These are phyloP conservation scores for Echites panduratus DNA, from an alignment of 257 asterid species.

Conservation along the genomic window DNA sequence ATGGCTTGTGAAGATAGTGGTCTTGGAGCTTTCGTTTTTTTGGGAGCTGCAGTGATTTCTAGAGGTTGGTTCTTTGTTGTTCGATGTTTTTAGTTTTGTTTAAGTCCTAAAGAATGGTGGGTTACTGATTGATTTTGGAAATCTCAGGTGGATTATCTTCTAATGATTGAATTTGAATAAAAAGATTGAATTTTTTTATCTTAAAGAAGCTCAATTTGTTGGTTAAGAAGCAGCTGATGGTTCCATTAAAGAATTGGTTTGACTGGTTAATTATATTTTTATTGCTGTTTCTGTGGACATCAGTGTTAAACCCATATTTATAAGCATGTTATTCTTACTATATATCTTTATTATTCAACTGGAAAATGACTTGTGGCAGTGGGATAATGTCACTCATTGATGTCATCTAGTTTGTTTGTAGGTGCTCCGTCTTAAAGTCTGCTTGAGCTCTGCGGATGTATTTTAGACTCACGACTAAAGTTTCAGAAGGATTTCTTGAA, in stretches of 20 bases:
- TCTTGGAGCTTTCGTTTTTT: slow-evolving; percentile 15
- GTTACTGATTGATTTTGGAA: slow-evolving; percentile 38
- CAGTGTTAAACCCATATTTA: slow-evolving; percentile 16
- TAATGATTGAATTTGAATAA: slow-evolving; percentile 53
- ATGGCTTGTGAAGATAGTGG: background rate
- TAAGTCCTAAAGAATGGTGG: slow-evolving; percentile 24
- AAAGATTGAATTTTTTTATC: slow-evolving; percentile 30
- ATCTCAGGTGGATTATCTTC: slow-evolving; percentile 49
- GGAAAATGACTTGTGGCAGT: slow-evolving; percentile 20
- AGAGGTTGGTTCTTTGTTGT: slow-evolving; percentile 37
- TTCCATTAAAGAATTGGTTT: slow-evolving; percentile 41
- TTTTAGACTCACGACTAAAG: slow-evolving; percentile 11
- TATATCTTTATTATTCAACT: slow-evolving; percentile 12
- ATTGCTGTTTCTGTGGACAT: slow-evolving; percentile 39
- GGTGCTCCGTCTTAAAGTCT: slow-evolving; percentile 22
- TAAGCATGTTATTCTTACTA: background rate
- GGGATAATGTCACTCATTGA: slow-evolving; percentile 13
- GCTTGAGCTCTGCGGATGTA: slow-evolving; percentile 19
- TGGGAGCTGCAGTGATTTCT: slow-evolving; percentile 16
- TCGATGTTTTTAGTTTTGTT: slow-evolving; percentile 12
- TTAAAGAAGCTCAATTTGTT: slow-evolving; percentile 47
- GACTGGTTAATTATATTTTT: slow-evolving; percentile 37
- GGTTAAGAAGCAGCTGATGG: slow-evolving; percentile 22
- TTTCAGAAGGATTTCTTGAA: slow-evolving; percentile 9
- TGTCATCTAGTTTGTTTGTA: slow-evolving; percentile 22